A percentile compares a stretch with the other conserved stretches of the same genome.
Conservation (phyloP, 345 rosid genomes). For the Odontarrhena argentea region DNA sequence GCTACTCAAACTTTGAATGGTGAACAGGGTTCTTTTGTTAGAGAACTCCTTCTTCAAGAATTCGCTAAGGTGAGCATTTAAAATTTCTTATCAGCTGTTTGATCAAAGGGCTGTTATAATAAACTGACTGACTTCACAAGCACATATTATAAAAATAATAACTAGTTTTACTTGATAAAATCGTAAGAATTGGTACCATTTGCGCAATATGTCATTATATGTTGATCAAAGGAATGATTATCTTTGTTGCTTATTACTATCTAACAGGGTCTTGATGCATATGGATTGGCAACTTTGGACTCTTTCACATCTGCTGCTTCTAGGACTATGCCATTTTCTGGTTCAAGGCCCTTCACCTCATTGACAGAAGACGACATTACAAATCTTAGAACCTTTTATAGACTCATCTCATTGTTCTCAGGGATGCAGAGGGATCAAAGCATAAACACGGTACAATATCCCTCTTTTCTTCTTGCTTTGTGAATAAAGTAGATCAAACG, state of each 20-base stretch:
- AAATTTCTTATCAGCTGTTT: not conserved
- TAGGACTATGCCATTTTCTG: constrained; percentile 51
- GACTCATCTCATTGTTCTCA: constrained; percentile 63
- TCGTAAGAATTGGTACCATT: not conserved
- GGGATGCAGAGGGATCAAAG: constrained; percentile 48
- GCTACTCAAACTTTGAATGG: constrained; percentile 6
- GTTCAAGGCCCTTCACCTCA: constrained; percentile 45
- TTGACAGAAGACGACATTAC: constrained; percentile 74
- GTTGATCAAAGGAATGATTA: not conserved
- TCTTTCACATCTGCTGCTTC: constrained; percentile 57
- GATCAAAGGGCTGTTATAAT: not conserved
- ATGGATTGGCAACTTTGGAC: constrained; percentile 76
- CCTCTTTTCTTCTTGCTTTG: not conserved
- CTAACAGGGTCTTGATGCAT: constrained; percentile 86
- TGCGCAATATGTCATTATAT: not conserved
- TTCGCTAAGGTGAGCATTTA: constrained; percentile 68
- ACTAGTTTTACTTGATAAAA: constrained; percentile 3
- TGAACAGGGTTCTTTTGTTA: constrained; percentile 78
- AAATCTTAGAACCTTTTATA: constrained; percentile 75
- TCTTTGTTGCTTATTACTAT: constrained; percentile 1
- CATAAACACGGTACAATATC: constrained; percentile 45
- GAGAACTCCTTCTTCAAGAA: constrained; percentile 85
- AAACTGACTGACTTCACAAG: constrained; percentile 6
- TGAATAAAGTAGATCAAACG: not conserved
- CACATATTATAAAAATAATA: not conserved